Conservation (phyloP, 2,329 filamentous ascomycete species). For the Cladosporium sp. region DNA sequence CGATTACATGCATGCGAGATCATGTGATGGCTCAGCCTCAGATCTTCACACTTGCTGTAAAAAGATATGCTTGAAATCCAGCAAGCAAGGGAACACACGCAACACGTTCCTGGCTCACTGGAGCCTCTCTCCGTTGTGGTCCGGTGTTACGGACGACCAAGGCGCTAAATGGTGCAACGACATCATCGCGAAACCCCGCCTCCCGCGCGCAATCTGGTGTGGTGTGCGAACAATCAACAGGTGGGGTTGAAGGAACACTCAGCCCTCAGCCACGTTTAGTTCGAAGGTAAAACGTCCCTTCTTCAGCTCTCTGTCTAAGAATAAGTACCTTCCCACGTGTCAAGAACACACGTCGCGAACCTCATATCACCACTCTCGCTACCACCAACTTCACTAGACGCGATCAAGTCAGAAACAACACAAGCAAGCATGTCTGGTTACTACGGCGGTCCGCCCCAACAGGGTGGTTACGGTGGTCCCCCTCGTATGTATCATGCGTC, state of each 20-base stretch:
- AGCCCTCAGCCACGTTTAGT: constrained; percentile 3
- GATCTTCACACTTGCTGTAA: neutral
- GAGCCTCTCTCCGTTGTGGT: neutral
- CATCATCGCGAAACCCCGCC: constrained; percentile 1
- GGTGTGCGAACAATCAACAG: neutral
- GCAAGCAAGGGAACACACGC: neutral
- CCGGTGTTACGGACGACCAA: neutral
- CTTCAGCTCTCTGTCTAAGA: neutral
- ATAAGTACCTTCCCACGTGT: neutral
- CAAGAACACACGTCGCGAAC: neutral
- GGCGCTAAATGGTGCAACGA: neutral
- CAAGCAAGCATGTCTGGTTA: constrained; percentile 22
- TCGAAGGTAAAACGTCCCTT: neutral
- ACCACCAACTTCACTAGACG: neutral
- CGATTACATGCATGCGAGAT: neutral
- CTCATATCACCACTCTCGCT: neutral
- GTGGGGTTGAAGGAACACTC: neutral
- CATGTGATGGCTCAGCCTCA: constrained; percentile 2
- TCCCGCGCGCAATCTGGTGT: neutral
- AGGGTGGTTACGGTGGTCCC: constrained; percentile 19
- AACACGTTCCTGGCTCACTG: neutral
- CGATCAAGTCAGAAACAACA: neutral
- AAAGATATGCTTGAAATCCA: too few species aligned
- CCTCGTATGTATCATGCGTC: constrained; percentile 21
- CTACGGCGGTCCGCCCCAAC: constrained; percentile 21